Base-by-base conservation (phyloP, 129 eudicot species). In the Artemisia tridentata region DNA sequence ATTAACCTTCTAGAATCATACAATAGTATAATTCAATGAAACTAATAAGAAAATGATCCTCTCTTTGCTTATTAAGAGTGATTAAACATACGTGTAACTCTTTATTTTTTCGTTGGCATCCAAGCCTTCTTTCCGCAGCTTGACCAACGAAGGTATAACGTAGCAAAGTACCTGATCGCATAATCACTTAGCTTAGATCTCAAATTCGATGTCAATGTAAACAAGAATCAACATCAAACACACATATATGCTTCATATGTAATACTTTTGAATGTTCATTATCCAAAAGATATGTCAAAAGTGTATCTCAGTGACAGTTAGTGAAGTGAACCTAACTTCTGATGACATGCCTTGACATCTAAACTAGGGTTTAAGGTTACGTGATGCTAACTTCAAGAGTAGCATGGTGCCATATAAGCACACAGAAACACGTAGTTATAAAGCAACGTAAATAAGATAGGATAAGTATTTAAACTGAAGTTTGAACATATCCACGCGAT, bases 81-180 rank as follows among this genome's bases (percentile, higher is more conserved):
- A 70, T 65, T 65, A 81, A 61, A 93, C 99, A 80, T 86, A 93
- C 99, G 88, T 93, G 80, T 93, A 93, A 82, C 91, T 75, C 92
- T 93, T 93, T 61, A 93, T 93, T 88, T 90, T 93, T 86, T 93
- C 99, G 51, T 90, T 83, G 61, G 91, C 99, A 84, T 93, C 97
- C 71, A 90, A 81, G 78, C 99, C 99, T 88, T 93, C 99, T 86
- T 93, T 93, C 72, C 99, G 79, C 85, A 93, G 83, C 91, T 93
- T 93, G 77, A 90, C 85, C 69, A 93, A 82, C 49, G 99, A 87
- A 81, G 99, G 99, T 68, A 93, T 76, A 67, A 86, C 75, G 21
- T 87, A 86, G 77, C 97, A 90, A 65, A 90, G 85, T 71, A 90
- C 90, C 99, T 93, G 86, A 78, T 74, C 64, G 25, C 55, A 67